Percentiles rank a stretch among this genome's conserved stretches.
Conservation (phyloP, 108 stramenopile species). For the Fragilaria radians region DNA sequence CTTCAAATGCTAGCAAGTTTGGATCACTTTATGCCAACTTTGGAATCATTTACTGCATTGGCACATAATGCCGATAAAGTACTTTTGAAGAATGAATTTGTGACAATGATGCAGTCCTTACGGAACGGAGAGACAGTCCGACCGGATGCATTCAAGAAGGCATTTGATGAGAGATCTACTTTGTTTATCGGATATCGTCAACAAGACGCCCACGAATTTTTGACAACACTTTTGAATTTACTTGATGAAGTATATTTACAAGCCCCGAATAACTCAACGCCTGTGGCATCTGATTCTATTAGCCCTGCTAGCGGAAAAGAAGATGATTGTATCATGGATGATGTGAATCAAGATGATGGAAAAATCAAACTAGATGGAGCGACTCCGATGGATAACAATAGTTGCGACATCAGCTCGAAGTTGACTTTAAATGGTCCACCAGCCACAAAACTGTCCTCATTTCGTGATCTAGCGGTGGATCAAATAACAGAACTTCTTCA, state of each 20-base stretch:
- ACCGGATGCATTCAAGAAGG: constrained; percentile 32
- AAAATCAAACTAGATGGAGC: constrained; percentile 1
- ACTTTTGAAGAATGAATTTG: background rate
- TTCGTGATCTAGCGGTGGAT: background rate
- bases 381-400: constrained; percentile 7
- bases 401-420: no score
- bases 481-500: constrained; percentile 6
- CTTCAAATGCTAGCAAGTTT: constrained; percentile 51
- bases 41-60: background rate
- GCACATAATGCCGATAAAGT: background rate
- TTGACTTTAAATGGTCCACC: no score
- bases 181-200: constrained; percentile 49
- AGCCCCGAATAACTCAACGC: constrained; percentile 5
- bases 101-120: background rate
- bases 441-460: background rate
- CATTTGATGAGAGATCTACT: constrained; percentile 32
- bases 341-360: constrained; percentile 14
- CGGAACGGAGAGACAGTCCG: constrained; percentile 15
- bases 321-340: background rate
- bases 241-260: constrained; percentile 46
- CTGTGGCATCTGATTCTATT: background rate
- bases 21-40: constrained; percentile 5
- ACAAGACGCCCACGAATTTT: constrained; percentile 61
- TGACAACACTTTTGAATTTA: constrained; percentile 48
- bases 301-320: constrained; percentile 6